phyloP scores from a whole-genome alignment of 805 yeast genomes.

The Wilhelminamyces savonicus region DNA sequence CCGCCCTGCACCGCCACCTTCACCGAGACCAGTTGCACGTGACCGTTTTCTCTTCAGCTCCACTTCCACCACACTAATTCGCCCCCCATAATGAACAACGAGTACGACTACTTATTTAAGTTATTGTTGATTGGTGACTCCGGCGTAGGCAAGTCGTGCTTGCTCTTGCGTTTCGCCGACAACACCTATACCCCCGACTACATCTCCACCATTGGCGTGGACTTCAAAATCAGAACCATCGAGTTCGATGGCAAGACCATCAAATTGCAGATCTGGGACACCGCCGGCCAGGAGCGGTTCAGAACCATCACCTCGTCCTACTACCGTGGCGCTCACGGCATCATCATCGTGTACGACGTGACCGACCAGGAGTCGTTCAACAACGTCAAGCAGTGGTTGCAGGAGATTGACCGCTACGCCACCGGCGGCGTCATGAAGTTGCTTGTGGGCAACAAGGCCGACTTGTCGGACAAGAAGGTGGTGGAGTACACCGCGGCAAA shows the following conservation, averaged over 20 bases:
- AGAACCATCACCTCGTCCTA: conserved; percentile 96
- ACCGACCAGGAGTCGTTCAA: conserved; percentile 96
- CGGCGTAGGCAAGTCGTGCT: conserved; percentile 97
- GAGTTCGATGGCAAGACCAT: conserved; percentile 96
- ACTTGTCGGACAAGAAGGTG: conserved; percentile 85
- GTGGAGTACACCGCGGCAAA: conserved; percentile 95
- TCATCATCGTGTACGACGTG: conserved; percentile 94
- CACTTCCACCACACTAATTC: too few species aligned
- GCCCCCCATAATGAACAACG: conserved; percentile 92
- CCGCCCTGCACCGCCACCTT: too few species aligned
- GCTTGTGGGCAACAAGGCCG: conserved; percentile 95
- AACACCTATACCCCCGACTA: conserved; percentile 96
- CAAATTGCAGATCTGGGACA: conserved; percentile 98
- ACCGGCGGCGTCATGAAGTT: conserved; percentile 95
- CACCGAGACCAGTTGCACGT: too few species aligned
- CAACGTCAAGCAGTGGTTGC: conserved; percentile 97
- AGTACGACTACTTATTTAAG: conserved; percentile 97
- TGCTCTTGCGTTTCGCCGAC: conserved; percentile 91
- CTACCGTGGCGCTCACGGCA: conserved; percentile 98
- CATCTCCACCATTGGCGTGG: conserved; percentile 97
- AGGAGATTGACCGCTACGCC: conserved; percentile 97
- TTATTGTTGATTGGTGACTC: conserved; percentile 95
- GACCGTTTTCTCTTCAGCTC: too few species aligned
- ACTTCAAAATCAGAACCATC: conserved; percentile 82
- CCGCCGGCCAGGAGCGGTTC: conserved; percentile 98